Evolutionary conservation across 116 monocot species (phyloP), one percentile per base, ranked within the genome.

Genomic region (Iris pallida): DNA sequence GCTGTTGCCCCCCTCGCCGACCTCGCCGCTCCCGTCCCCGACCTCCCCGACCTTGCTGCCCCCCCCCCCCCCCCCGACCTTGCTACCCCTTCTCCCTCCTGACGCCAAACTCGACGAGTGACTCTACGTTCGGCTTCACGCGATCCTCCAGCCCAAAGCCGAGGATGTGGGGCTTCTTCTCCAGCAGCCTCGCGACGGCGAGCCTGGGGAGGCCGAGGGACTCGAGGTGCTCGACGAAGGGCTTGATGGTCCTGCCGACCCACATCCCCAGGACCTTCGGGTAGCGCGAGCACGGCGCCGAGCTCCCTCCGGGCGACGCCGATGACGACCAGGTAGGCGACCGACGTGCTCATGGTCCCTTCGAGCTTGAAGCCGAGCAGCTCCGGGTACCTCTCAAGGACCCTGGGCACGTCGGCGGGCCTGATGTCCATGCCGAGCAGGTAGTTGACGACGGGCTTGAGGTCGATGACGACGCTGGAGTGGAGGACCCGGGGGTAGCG

Each of bases 281-380:
- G 71, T 78, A 96, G 17, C 75, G 67, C 10, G 92, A 96, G 82
- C 6, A 92, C 66, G 18, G 75, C 62, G 7, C 96, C 92, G 5
- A 92, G 68, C 69, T 91, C 74, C 53, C 96, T 74, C 57, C 91
- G 78, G 0, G 63, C 81, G n/a, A 92, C 92, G 0, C 96, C 96
- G 46, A 96, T 91, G 10, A 82, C 92, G 7, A 96, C 76, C 48
- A 96, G 65, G 66, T 86, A 96, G 5, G 96, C 96, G 10, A 96
- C 89, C 1, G 92, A 96, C 7, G 96, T 96, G 81, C 96, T 96
- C 92, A 96, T 96, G 2, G 96, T 96, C 1, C 96, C 96, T 61
- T 96, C 96, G 53, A 96, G 51, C 63, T 96, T 96, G 81, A 91
- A 96, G 12, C 96, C 91, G 4, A 96, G 86, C 20, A 91, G 41